These are phyloP conservation scores for Neonectria magnoliae DNA, from an alignment of 2,329 filamentous ascomycete genomes.

Conservation along the genomic window DNA sequence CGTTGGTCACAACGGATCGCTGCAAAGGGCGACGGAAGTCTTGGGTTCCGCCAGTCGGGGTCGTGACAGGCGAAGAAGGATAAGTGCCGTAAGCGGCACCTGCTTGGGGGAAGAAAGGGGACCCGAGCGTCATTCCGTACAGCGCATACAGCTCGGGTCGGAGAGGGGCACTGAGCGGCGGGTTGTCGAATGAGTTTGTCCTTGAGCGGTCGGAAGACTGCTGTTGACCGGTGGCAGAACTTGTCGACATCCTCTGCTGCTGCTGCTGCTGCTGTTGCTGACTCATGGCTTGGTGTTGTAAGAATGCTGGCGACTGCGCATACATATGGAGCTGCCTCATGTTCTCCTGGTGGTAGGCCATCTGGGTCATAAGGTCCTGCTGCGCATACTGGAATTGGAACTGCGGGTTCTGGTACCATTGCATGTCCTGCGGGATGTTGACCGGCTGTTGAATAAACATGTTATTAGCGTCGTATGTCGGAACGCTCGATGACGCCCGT, in stretches of 20 bases:
- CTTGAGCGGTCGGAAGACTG: slow-evolving; percentile 61
- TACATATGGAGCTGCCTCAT: slow-evolving; percentile 50
- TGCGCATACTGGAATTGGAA: slow-evolving; percentile 55
- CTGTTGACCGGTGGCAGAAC: slow-evolving; percentile 40
- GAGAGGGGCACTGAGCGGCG: slow-evolving; percentile 67
- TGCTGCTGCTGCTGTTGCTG: slow-evolving; percentile 45
- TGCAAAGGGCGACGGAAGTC: slow-evolving; percentile 69
- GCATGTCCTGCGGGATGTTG: slow-evolving; percentile 57
- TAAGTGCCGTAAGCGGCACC: slow-evolving; percentile 60
- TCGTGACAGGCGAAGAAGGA: slow-evolving; percentile 63
- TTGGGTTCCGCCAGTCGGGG: slow-evolving; percentile 48
- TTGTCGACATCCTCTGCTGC: slow-evolving; percentile 44
- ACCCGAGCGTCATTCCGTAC: slow-evolving; percentile 53
- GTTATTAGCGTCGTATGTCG: slow-evolving; percentile 59
- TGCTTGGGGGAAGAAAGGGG: slow-evolving; percentile 59
- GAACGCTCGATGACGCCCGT: slow-evolving; percentile 63
- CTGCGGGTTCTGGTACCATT: slow-evolving; percentile 59
- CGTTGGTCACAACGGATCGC: slow-evolving; percentile 61
- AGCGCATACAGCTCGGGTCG: slow-evolving; percentile 67
- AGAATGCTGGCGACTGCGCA: slow-evolving; percentile 47
- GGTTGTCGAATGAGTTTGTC: slow-evolving; percentile 71
- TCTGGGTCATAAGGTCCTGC: slow-evolving; percentile 54
- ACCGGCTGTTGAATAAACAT: slow-evolving; percentile 58
- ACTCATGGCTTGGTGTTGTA: slow-evolving; percentile 49
- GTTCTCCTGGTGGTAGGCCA: slow-evolving; percentile 52